Conservation (phyloP, 495 filamentous ascomycete genomes). For the Stereocaulon alpinum region DNA sequence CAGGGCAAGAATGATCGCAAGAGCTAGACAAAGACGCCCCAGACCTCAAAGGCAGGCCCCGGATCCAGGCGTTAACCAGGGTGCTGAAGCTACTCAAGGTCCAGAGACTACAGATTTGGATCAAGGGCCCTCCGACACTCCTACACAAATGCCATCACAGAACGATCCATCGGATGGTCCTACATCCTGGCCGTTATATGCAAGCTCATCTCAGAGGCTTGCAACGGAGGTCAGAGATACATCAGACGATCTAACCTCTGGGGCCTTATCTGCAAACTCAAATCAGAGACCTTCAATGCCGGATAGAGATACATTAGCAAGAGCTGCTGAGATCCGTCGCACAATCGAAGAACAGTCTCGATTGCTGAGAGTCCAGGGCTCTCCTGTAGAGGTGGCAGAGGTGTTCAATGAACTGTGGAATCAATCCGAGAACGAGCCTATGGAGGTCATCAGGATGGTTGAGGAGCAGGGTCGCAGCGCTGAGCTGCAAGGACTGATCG, state of each 20-base stretch:
- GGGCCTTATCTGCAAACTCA: not conserved
- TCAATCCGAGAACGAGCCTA: slow-evolving; percentile 46
- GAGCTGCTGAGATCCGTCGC: slow-evolving; percentile 31
- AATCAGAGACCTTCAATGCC: slow-evolving; percentile 18
- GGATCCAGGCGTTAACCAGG: not conserved
- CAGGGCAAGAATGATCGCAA: slow-evolving; percentile 10
- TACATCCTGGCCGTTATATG: not conserved
- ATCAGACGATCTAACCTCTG: not conserved
- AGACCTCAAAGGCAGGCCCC: not conserved
- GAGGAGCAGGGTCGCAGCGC: slow-evolving; percentile 48
- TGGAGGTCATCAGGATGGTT: slow-evolving; percentile 51
- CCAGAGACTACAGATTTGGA: not conserved
- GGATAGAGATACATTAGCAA: slow-evolving; percentile 26
- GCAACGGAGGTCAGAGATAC: slow-evolving; percentile 20
- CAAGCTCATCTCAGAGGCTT: slow-evolving; percentile 10
- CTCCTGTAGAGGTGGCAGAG: slow-evolving; percentile 35
- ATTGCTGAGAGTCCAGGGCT: slow-evolving; percentile 15
- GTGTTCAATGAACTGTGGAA: slow-evolving; percentile 42
- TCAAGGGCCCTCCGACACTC: not conserved
- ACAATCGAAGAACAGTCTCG: slow-evolving; percentile 29
- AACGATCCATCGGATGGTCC: not conserved
- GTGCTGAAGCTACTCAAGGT: not conserved
- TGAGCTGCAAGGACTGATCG: slow-evolving; percentile 42
- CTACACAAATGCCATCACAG: not conserved
- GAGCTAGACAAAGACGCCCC: slow-evolving; percentile 9